Conservation (phyloP, 352 stramenopile genomes). For the Phytophthora pisi region DNA sequence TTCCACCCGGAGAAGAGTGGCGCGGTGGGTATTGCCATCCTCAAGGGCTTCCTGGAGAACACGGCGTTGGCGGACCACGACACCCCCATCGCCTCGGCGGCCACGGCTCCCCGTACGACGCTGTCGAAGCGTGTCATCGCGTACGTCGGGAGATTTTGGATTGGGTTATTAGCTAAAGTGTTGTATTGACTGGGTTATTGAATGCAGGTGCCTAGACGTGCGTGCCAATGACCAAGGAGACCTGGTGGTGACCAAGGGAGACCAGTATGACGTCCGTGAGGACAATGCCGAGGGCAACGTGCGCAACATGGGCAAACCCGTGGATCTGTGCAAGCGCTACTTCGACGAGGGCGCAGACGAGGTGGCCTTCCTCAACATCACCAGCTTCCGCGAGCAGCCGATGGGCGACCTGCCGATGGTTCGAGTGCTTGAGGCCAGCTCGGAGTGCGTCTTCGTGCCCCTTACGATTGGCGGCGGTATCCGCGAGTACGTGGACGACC, state of each 20-base stretch:
- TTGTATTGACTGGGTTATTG: neutral
- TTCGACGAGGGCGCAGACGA: conserved; percentile 97
- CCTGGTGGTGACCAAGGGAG: conserved; percentile 98
- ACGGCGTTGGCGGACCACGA: conserved; percentile 56
- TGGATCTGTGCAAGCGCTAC: conserved; percentile 94
- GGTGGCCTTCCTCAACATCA: conserved; percentile 99
- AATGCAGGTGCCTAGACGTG: conserved; percentile 93
- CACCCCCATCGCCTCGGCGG: conserved; percentile 35
- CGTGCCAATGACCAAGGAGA: conserved; percentile 96
- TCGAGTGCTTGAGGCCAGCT: conserved; percentile 94
- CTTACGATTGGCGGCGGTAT: conserved; percentile 98
- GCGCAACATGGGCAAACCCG: conserved; percentile 98
- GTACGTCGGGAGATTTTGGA: conserved; percentile 35
- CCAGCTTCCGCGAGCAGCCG: conserved; percentile 96
- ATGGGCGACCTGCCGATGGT: conserved; percentile 98
- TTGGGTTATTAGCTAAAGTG: conserved; percentile 1
- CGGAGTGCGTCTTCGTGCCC: conserved; percentile 97
- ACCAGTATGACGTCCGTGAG: conserved; percentile 99
- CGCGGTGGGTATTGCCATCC: conserved; percentile 88
- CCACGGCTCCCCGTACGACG: conserved; percentile 54
- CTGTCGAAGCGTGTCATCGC: conserved; percentile 96
- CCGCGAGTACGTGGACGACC: conserved; percentile 94
- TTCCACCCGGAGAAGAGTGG: conserved; percentile 99
- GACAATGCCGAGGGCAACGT: conserved; percentile 85
- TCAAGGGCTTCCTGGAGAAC: conserved; percentile 94